A percentile compares a stretch with the other conserved stretches of the same genome.
These are phyloP conservation scores for Colletotrichum orbiculare DNA, from an alignment of 2,329 filamentous ascomycete species.

Conservation along the genomic window DNA sequence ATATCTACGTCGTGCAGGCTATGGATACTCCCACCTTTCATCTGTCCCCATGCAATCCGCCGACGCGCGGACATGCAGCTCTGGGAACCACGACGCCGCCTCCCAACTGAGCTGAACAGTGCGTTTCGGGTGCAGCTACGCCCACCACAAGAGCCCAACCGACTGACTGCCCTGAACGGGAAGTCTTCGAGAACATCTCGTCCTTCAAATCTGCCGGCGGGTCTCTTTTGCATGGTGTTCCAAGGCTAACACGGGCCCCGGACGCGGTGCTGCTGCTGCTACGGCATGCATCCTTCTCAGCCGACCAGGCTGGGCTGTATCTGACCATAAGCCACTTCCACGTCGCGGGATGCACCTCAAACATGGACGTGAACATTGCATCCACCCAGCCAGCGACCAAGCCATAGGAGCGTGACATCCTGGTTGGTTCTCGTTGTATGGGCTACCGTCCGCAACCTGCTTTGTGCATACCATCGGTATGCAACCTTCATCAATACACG, in stretches of 20 bases:
- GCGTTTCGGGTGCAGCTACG: background rate
- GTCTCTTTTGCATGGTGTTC: constrained; percentile 1
- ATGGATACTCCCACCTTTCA: background rate
- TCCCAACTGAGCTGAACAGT: constrained; percentile 22
- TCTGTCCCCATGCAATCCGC: constrained; percentile 1
- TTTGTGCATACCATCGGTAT: background rate
- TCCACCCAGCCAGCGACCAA: constrained; percentile 3
- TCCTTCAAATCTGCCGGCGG: background rate
- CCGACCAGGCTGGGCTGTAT: constrained; percentile 1
- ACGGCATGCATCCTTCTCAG: background rate
- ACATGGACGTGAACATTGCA: constrained; percentile 1
- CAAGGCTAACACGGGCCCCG: background rate
- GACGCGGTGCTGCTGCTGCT: constrained; percentile 14
- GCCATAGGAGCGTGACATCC: background rate
- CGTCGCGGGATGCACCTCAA: background rate
- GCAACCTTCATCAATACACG: constrained; percentile 18
- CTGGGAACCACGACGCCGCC: background rate
- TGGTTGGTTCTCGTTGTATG: background rate
- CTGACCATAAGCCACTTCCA: constrained; percentile 20
- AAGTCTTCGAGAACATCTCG: constrained; percentile 27
- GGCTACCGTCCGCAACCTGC: constrained; percentile 13
- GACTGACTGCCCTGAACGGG: constrained; percentile 7
- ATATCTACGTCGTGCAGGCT: constrained; percentile 10
- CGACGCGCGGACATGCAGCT: constrained; percentile 11
- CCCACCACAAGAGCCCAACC: constrained; percentile 6